phyloP scores from a whole-genome alignment of 495 filamentous ascomycete species.

The Friedmanniomyces endolithicus region DNA sequence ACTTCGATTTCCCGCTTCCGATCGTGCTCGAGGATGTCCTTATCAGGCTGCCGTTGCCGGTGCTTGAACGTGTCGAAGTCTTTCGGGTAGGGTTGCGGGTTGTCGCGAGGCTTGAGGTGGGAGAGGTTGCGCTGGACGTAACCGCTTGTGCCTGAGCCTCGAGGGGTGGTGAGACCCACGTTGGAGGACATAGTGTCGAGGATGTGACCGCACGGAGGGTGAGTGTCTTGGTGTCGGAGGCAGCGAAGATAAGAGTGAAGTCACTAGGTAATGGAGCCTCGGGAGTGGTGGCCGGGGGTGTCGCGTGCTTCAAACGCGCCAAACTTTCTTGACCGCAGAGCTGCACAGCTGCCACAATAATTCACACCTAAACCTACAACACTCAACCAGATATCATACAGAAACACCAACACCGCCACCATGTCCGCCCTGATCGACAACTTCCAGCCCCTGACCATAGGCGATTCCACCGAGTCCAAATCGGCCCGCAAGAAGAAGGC shows the following conservation, averaged over 20 bases:
- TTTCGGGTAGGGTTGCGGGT: conserved; percentile 46
- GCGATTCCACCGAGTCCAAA: conserved; percentile 27
- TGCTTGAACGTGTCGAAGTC: conserved; percentile 49
- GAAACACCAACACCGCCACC: background rate
- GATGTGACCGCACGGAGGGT: background rate
- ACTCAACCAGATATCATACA: no score
- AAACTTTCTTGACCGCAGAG: no score
- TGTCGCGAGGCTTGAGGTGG: conserved; percentile 63
- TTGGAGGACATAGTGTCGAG: conserved; percentile 70
- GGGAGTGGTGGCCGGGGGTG: no score
- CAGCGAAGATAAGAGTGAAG: no score
- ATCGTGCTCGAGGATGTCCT: conserved; percentile 88
- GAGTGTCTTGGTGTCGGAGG: no score
- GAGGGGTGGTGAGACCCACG: conserved; percentile 90
- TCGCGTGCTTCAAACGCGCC: no score
- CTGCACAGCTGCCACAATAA: no score
- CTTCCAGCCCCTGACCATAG: conserved; percentile 12
- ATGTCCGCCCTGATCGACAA: conserved; percentile 19
- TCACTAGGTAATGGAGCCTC: no score
- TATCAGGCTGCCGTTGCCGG: conserved; percentile 71
- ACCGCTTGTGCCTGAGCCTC: conserved; percentile 88
- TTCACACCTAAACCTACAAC: no score
- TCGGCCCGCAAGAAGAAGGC: conserved; percentile 33
- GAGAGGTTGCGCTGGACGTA: conserved; percentile 94
- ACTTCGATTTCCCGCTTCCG: conserved; percentile 79